Percentiles rank a stretch among this genome's conserved stretches.
Evolutionary conservation across 495 filamentous ascomycete species (phyloP).

Genomic region (Cercophora sp.): DNA sequence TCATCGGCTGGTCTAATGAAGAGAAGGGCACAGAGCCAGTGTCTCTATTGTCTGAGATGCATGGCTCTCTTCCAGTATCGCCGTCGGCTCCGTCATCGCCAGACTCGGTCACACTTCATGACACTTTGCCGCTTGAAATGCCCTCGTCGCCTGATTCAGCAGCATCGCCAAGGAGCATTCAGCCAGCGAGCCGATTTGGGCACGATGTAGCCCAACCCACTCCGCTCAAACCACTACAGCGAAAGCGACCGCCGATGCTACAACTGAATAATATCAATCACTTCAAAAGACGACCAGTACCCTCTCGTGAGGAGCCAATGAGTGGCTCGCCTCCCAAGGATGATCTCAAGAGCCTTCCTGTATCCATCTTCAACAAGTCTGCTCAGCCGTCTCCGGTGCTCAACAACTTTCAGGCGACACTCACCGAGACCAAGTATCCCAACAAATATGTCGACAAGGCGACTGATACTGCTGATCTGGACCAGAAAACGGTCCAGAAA

Average conservation of each 20-base stretch:
- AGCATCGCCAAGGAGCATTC: not conserved
- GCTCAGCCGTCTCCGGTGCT: not conserved
- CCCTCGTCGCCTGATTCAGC: not conserved
- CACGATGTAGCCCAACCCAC: not conserved
- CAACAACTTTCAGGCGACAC: not conserved
- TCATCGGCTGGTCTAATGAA: no score
- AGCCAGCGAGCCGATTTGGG: not conserved
- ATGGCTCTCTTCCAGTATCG: no score
- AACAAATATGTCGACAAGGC: slow-evolving; percentile 16
- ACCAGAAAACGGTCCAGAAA: not conserved
- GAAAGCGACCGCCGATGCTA: slow-evolving; percentile 13
- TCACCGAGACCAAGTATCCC: not conserved
- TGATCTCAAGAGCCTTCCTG: not conserved
- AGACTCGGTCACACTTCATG: no score
- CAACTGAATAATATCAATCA: slow-evolving; percentile 4
- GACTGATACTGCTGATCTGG: slow-evolving; percentile 12
- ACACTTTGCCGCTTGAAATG: no score
- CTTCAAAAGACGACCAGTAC: not conserved
- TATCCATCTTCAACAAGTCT: not conserved
- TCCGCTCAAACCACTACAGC: not conserved
- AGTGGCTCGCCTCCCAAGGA: not conserved
- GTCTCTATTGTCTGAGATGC: no score
- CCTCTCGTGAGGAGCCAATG: not conserved
- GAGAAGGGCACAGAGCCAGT: no score
- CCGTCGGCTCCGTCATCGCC: no score